These are phyloP conservation scores for Pneumocystis carinii DNA, from an alignment of 1,139 yeast genomes.

Conservation along the genomic window DNA sequence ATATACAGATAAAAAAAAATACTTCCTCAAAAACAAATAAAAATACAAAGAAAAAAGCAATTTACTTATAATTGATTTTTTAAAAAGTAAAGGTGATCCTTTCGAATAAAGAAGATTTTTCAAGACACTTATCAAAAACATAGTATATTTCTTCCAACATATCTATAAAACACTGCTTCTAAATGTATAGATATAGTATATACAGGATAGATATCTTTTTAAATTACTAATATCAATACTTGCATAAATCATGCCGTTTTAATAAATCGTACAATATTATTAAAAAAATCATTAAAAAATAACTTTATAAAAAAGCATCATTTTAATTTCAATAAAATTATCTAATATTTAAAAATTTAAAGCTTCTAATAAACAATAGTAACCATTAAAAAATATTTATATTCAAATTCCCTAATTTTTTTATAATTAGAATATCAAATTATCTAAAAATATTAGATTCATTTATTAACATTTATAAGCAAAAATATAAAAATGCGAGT, in stretches of 20 bases:
- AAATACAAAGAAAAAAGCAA: slow-evolving; percentile 22
- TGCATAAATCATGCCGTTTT: background rate
- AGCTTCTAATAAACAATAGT: background rate
- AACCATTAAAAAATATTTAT: too few relatives aligned
- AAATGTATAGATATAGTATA: slow-evolving; percentile 40
- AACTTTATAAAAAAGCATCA: background rate
- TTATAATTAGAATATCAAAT: too few relatives aligned
- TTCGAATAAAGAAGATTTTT: slow-evolving; percentile 53
- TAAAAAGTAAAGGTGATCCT: slow-evolving; percentile 45
- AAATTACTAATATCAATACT: background rate
- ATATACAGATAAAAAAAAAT: slow-evolving; percentile 34
- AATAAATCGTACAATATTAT: background rate
- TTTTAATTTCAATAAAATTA: background rate
- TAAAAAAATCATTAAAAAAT: background rate
- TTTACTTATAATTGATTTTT: slow-evolving; percentile 31
- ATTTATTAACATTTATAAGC: too few relatives aligned
- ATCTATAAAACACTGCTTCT: slow-evolving; percentile 28
- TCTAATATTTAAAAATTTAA: background rate
- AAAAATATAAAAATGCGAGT: too few relatives aligned
- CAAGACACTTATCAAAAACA: slow-evolving; percentile 20
- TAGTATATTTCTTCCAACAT: background rate
- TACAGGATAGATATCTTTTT: slow-evolving; percentile 7
- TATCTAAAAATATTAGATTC: too few relatives aligned
- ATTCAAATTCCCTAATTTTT: too few relatives aligned
- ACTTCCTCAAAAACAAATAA: slow-evolving; percentile 36